Percentiles rank a stretch among this genome's conserved stretches.
These are phyloP conservation scores for Alternaria dauci DNA, from an alignment of 2,329 filamentous ascomycete species.

Conservation along the genomic window DNA sequence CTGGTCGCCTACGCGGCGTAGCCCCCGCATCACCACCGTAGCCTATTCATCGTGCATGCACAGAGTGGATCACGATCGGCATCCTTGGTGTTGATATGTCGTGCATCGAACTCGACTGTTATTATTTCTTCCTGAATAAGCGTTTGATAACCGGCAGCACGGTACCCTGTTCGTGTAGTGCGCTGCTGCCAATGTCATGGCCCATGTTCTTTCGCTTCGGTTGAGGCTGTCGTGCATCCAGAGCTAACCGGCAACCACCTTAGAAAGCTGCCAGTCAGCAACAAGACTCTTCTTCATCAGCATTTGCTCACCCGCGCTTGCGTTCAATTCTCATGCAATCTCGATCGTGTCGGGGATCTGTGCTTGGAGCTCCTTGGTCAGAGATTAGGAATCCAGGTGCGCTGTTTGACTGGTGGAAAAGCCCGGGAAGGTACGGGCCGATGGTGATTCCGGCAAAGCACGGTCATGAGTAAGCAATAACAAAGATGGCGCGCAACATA, in stretches of 20 bases:
- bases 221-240: conserved; percentile 18
- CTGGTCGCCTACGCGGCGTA: neutral
- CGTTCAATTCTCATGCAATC: neutral
- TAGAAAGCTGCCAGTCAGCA: conserved; percentile 29
- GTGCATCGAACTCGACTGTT: conserved; percentile 1
- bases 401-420: neutral
- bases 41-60: neutral
- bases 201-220: conserved; percentile 20
- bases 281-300: conserved; percentile 30
- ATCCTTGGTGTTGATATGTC: conserved; percentile 4
- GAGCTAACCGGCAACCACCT: conserved; percentile 18
- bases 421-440: neutral
- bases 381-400: conserved; percentile 14
- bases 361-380: conserved; percentile 18
- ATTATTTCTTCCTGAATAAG: conserved; percentile 17
- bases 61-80: neutral
- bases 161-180: neutral
- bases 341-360: neutral
- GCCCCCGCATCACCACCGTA: neutral
- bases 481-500: neutral
- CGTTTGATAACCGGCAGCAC: conserved; percentile 32
- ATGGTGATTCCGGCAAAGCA: neutral
- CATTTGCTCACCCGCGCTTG: conserved; percentile 15
- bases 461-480: neutral
- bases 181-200: neutral